phyloP scores from a whole-genome alignment of 2,329 filamentous ascomycete genomes.

The Alternaria alternata region DNA sequence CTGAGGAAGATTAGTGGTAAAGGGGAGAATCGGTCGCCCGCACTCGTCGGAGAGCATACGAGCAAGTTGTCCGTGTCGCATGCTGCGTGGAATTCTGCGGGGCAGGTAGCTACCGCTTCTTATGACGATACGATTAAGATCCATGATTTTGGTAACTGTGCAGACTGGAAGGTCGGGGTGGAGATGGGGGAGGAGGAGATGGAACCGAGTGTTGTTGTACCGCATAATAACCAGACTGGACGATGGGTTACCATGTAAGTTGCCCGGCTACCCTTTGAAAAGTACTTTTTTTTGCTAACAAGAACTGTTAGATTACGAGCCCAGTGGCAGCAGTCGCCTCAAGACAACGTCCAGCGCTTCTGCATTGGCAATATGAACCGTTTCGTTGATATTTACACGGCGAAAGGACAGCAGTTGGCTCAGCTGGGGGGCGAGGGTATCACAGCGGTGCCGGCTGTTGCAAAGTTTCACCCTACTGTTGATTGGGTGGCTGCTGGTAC shows the following conservation, averaged over 20 bases:
- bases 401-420: slow-evolving; percentile 83
- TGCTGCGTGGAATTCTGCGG: slow-evolving; percentile 85
- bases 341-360: slow-evolving; percentile 84
- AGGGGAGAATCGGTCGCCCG: slow-evolving; percentile 67
- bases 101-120: slow-evolving; percentile 87
- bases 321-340: slow-evolving; percentile 86
- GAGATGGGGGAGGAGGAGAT: slow-evolving; percentile 69
- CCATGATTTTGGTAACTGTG: slow-evolving; percentile 71
- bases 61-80: slow-evolving; percentile 89
- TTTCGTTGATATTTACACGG: slow-evolving; percentile 89
- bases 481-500: slow-evolving; percentile 95
- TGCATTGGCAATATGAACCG: slow-evolving; percentile 97
- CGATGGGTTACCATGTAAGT: slow-evolving; percentile 85
- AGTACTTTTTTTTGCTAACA: slow-evolving; percentile 15
- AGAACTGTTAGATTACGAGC: slow-evolving; percentile 67
- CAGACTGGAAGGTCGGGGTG: slow-evolving; percentile 62
- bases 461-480: slow-evolving; percentile 84
- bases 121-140: slow-evolving; percentile 98
- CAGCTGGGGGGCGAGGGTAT: slow-evolving; percentile 90
- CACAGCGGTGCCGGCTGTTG: slow-evolving; percentile 91
- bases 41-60: slow-evolving; percentile 80
- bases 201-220: slow-evolving; percentile 72
- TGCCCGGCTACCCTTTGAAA: background rate
- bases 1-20: slow-evolving; percentile 77
- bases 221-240: slow-evolving; percentile 95